These are phyloP conservation scores for Sugiyamaella floridensis DNA, from an alignment of 805 yeast species.

Conservation along the genomic window DNA sequence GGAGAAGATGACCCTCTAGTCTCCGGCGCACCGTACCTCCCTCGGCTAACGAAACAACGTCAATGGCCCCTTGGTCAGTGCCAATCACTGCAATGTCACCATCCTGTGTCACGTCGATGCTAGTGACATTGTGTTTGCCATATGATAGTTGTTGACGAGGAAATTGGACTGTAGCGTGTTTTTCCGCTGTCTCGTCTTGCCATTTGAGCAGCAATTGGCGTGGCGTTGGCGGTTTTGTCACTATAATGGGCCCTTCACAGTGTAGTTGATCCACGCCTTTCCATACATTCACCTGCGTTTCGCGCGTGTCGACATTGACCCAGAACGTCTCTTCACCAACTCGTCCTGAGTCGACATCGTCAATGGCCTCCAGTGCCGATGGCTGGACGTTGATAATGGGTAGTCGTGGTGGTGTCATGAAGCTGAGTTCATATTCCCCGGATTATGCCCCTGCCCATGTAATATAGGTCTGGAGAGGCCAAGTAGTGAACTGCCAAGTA, in stretches of 20 bases:
- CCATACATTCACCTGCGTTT: conserved; percentile 23
- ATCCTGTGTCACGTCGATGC: conserved; percentile 32
- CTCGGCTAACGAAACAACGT: conserved; percentile 19
- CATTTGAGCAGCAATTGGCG: conserved; percentile 1
- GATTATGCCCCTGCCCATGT: background rate
- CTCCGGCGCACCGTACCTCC: conserved; percentile 12
- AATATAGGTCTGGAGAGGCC: too few relatives aligned
- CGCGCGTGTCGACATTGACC: conserved; percentile 31
- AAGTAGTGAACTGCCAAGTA: too few relatives aligned
- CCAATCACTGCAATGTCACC: conserved; percentile 32
- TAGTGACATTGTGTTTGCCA: conserved; percentile 24
- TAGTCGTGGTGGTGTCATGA: conserved; percentile 3
- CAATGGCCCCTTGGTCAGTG: conserved; percentile 30
- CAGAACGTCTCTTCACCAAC: conserved; percentile 36
- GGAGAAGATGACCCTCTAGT: conserved; percentile 45
- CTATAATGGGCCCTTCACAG: conserved; percentile 5
- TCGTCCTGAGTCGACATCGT: conserved; percentile 31
- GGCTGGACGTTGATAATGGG: conserved; percentile 37
- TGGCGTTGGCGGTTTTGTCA: conserved; percentile 4
- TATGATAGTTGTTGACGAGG: background rate
- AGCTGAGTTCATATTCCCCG: background rate
- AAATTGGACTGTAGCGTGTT: conserved; percentile 2
- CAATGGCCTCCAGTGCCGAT: conserved; percentile 38
- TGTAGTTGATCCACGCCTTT: conserved; percentile 17
- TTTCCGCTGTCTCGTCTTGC: conserved; percentile 2